Evolutionary conservation across 2,329 filamentous ascomycete genomes (phyloP), one percentile per base, ranked within the genome.

Genomic region (Fusarium pilosicola): DNA sequence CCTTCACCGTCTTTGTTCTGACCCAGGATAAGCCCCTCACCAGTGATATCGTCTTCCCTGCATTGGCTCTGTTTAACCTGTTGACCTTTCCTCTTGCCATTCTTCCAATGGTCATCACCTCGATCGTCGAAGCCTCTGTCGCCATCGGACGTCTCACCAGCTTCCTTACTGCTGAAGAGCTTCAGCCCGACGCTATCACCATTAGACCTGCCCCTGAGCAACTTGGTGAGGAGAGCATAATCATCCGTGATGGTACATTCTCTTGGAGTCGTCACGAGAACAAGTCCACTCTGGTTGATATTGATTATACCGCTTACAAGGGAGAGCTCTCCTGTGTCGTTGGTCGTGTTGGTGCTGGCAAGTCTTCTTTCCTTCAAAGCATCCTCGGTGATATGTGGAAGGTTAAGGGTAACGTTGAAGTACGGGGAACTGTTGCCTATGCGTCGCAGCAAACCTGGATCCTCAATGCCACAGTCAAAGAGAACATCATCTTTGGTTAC

Each of bases 401-500:
- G 81, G 87, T 92, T 56, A 91, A 93, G 69, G 96, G 96, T 54
- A 88, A 93, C 71, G 96, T 98, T 8, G 87, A 93, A 62, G 88
- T 99, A 15, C 91, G 93, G 76, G 97, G 96, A 52, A 90, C 88
- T 34, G 89, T 94, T 45, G 96, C 96, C 3, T 99, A 98, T 81
- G 96, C 97, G 66, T 94, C 95, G 22, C 97, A 99, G 81, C 91
- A 94, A 78, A 87, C 95, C 26, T 99, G 97, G 96, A 93, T 99
- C 59, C 96, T 98, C 91, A 99, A 99, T 80, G 96, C 96, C 14
- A 97, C 94, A 36, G 95, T 99, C 64, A 94, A 95, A 77, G 96
- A 99, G 80, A 99, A 99, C 80, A 97, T 99, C 76, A 88, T 98
- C 9, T 99, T 99, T 79, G 96, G 96, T 4, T 95, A 99, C 83